phyloP scores from a whole-genome alignment of 2,329 filamentous ascomycete genomes.

The Aaosphaeria pasadenensis region DNA sequence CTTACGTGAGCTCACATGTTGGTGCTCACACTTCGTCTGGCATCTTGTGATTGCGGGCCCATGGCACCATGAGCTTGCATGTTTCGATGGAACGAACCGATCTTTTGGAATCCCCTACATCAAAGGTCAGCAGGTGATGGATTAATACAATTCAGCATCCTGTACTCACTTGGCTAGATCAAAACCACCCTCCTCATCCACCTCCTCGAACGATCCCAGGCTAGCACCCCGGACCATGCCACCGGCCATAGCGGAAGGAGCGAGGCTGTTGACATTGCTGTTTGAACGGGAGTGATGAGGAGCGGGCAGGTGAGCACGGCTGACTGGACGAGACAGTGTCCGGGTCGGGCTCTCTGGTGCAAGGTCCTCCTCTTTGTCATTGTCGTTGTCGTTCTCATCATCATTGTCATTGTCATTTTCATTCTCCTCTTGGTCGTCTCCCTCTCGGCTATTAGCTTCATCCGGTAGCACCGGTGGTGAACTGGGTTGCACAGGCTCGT shows the following conservation, averaged over 20 bases:
- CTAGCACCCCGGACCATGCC: slow-evolving; percentile 36
- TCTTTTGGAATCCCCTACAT: slow-evolving; percentile 48
- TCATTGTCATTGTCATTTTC: slow-evolving; percentile 33
- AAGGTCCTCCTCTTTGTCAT: slow-evolving; percentile 31
- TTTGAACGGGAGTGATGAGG: slow-evolving; percentile 26
- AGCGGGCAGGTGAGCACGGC: slow-evolving; percentile 21
- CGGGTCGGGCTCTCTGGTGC: slow-evolving; percentile 33
- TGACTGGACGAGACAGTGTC: slow-evolving; percentile 33
- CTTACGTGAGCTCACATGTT: too few species aligned
- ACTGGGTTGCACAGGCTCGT: slow-evolving; percentile 30
- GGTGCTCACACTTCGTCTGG: not conserved
- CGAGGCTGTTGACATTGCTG: slow-evolving; percentile 26
- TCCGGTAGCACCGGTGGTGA: slow-evolving; percentile 30
- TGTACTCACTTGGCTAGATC: slow-evolving; percentile 48
- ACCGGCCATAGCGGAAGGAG: slow-evolving; percentile 16
- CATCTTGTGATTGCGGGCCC: not conserved
- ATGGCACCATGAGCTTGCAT: slow-evolving; percentile 26
- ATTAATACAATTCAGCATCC: slow-evolving; percentile 2
- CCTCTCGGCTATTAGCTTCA: slow-evolving; percentile 16
- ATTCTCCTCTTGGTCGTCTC: slow-evolving; percentile 20
- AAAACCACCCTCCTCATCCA: slow-evolving; percentile 43
- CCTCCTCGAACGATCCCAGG: slow-evolving; percentile 35
- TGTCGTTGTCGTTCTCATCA: slow-evolving; percentile 19
- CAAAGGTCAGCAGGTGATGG: not conserved
- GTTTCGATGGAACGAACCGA: slow-evolving; percentile 45